Evolutionary conservation across 345 rosid genomes (phyloP).

Genomic region (Lenwebbia sp.): DNA sequence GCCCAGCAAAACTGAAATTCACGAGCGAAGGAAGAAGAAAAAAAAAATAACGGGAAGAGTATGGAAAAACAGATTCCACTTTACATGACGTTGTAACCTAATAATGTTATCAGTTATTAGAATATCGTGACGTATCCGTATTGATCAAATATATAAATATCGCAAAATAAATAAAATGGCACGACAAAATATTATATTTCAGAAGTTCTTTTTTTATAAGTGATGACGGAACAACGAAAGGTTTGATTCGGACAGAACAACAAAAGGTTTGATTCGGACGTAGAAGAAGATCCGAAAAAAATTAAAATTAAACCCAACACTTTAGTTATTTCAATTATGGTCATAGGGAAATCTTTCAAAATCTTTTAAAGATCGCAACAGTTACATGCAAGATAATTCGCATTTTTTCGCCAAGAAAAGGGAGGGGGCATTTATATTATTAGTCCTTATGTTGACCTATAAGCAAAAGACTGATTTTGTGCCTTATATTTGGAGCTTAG

Average conservation of each 20-base stretch:
- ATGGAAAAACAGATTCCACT: not conserved
- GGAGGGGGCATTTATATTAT: not conserved
- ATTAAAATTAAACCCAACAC: not conserved
- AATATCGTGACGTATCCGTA: too few species aligned
- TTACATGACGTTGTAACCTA: not conserved
- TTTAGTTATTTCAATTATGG: rapidly evolving
- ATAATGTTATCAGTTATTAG: too few species aligned
- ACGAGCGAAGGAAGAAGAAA: not conserved
- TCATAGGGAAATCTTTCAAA: rapidly evolving
- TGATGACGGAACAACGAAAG: rapidly evolving
- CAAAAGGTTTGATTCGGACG: not conserved
- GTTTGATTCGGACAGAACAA: too few species aligned
- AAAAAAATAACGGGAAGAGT: not conserved
- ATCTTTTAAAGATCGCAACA: not conserved
- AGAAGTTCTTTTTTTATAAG: not conserved
- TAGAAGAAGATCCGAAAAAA: not conserved
- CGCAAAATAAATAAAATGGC: not conserved
- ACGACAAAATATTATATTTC: rapidly evolving
- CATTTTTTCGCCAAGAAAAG: not conserved
- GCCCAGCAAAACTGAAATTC: not conserved
- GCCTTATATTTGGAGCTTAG: not conserved
- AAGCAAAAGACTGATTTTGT: not conserved
- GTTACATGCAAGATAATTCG: not conserved
- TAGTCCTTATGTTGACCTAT: not conserved
- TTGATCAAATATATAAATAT: not conserved